A percentile compares a stretch with the other conserved stretches of the same genome.
These are phyloP conservation scores for Escovopsis sp. DNA, from an alignment of 2,329 filamentous ascomycete species.

Conservation along the genomic window DNA sequence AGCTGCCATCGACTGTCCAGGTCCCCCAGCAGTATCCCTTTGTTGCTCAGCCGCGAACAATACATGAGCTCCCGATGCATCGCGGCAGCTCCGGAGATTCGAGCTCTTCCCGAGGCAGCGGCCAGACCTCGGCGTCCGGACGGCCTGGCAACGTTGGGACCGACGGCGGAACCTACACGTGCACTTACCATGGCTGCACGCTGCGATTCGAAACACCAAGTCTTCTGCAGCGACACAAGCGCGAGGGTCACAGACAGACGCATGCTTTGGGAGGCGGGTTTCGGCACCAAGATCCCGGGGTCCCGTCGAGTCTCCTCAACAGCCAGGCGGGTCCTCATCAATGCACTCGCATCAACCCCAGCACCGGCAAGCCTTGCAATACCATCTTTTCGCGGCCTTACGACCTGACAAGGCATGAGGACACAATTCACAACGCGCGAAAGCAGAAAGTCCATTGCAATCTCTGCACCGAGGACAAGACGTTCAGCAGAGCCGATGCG, in stretches of 20 bases:
- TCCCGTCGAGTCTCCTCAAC: constrained; percentile 48
- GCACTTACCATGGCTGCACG: constrained; percentile 84
- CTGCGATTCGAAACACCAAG: constrained; percentile 76
- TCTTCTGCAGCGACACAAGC: constrained; percentile 86
- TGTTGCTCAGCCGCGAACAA: constrained; percentile 21
- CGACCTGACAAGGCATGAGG: constrained; percentile 89
- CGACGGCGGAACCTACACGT: constrained; percentile 84
- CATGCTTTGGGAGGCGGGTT: constrained; percentile 24
- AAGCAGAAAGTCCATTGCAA: constrained; percentile 93
- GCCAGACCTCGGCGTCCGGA: constrained; percentile 21
- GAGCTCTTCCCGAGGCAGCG: constrained; percentile 25
- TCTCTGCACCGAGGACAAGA: constrained; percentile 90
- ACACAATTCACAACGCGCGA: constrained; percentile 88
- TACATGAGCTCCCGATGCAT: constrained; percentile 18
- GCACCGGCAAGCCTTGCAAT: constrained; percentile 87
- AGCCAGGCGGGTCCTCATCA: constrained; percentile 87
- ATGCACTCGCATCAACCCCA: constrained; percentile 86
- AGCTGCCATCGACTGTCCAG: constrained; percentile 23
- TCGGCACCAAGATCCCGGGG: constrained; percentile 17
- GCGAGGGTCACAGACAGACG: constrained; percentile 76
- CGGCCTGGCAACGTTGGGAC: constrained; percentile 50
- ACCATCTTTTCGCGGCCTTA: constrained; percentile 91
- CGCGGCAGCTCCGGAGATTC: constrained; percentile 27
- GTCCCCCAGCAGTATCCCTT: constrained; percentile 39
- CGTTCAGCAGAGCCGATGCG: constrained; percentile 88